Percentiles rank a stretch among this genome's conserved stretches.
These are phyloP conservation scores for Botryobasidium botryosum DNA, from an alignment of 768 basidiomycete genomes.

Conservation along the genomic window DNA sequence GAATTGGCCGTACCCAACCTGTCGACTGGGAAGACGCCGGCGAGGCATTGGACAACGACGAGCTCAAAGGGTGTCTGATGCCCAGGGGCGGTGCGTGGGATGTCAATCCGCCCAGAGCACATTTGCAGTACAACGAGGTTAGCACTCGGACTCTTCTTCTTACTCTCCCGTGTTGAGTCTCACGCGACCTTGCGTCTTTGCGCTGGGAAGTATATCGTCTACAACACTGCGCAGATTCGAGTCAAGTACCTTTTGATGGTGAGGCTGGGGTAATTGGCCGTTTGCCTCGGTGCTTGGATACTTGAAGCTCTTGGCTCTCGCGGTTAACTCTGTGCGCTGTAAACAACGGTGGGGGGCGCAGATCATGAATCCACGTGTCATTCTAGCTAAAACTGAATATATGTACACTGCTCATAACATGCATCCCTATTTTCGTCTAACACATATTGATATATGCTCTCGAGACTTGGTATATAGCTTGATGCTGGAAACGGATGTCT, in stretches of 20 bases:
- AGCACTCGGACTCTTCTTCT: constrained; percentile 8
- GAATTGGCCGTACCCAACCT: constrained; percentile 36
- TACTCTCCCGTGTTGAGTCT: not conserved
- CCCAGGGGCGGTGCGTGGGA: constrained; percentile 33
- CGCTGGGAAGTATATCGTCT: constrained; percentile 38
- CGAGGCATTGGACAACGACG: constrained; percentile 29
- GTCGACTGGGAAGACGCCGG: constrained; percentile 44
- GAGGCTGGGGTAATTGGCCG: too few relatives aligned
- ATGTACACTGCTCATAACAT: too few relatives aligned
- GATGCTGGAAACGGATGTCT: too few relatives aligned
- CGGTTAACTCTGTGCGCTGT: too few relatives aligned
- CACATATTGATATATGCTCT: too few relatives aligned
- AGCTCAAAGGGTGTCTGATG: constrained; percentile 38
- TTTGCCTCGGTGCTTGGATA: too few relatives aligned
- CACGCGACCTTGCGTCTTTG: not conserved
- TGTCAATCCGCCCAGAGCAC: constrained; percentile 17
- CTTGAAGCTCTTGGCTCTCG: too few relatives aligned
- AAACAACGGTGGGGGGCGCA: too few relatives aligned
- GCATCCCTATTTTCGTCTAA: too few relatives aligned
- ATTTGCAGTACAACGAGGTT: constrained; percentile 42
- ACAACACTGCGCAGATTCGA: constrained; percentile 38
- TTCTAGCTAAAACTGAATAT: too few relatives aligned
- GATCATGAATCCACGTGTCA: too few relatives aligned
- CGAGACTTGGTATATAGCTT: too few relatives aligned
- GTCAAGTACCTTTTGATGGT: constrained; percentile 20